Evolutionary conservation across 805 yeast species (phyloP).

Genomic region (Yamadazyma philogaea): DNA sequence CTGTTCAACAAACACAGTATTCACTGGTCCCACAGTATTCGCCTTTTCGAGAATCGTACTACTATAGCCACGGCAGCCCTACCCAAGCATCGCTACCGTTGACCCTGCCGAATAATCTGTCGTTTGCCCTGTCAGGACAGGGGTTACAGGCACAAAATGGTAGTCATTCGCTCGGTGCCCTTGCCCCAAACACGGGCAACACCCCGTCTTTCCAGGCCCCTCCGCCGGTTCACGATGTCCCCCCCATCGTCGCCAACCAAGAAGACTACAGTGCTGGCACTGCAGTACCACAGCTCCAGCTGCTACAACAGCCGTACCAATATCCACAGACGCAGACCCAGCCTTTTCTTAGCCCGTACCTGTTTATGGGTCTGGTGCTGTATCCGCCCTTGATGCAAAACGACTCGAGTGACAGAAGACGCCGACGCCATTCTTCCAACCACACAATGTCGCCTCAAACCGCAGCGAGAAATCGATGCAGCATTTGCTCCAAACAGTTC

Average conservation of each 20-base stretch:
- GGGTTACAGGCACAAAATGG: neutral
- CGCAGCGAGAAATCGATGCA: conserved; percentile 45
- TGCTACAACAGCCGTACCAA: conserved; percentile 8
- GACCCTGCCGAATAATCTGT: neutral
- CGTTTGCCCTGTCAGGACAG: neutral
- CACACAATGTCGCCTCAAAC: conserved; percentile 42
- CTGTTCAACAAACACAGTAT: neutral
- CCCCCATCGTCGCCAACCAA: conserved; percentile 10
- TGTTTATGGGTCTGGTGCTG: conserved; percentile 1
- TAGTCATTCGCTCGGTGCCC: neutral
- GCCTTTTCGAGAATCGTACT: neutral
- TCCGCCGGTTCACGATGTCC: conserved; percentile 6
- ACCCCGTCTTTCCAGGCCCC: neutral
- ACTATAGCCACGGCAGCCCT: neutral
- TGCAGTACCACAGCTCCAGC: conserved; percentile 8
- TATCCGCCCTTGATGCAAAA: conserved; percentile 10
- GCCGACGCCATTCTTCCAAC: conserved; percentile 7
- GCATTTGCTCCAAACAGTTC: conserved; percentile 69
- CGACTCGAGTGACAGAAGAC: conserved; percentile 11
- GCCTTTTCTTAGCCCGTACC: neutral
- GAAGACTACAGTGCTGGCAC: conserved; percentile 6
- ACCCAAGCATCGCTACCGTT: neutral
- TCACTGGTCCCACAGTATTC: neutral
- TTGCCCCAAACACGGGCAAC: neutral
- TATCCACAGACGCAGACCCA: neutral